Percentiles rank a stretch among this genome's conserved stretches.
Conservation (phyloP, 805 yeast species). For the Naumovozyma baii region DNA sequence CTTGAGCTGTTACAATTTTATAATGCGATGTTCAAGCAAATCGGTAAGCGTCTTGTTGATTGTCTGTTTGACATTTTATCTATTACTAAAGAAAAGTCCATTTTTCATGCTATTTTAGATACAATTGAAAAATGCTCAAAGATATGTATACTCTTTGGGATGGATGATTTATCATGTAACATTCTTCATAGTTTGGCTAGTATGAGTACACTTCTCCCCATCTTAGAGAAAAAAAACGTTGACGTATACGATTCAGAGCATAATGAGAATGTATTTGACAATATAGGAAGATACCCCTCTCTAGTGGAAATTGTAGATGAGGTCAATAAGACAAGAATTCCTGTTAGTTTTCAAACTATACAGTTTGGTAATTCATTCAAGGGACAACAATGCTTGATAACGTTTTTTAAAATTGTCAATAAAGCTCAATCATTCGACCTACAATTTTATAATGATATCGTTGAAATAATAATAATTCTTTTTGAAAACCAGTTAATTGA, state of each 20-base stretch:
- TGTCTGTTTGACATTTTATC: slow-evolving; percentile 72
- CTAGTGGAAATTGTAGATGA: slow-evolving; percentile 36
- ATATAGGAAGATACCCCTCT: slow-evolving; percentile 21
- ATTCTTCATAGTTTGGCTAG: slow-evolving; percentile 56
- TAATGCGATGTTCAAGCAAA: slow-evolving; percentile 53
- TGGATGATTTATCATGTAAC: slow-evolving; percentile 49
- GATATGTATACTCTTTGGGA: slow-evolving; percentile 56
- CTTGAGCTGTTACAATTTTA: slow-evolving; percentile 49
- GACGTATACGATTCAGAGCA: slow-evolving; percentile 10
- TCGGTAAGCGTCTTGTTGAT: slow-evolving; percentile 55
- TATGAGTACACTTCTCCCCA: slow-evolving; percentile 45
- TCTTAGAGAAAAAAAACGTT: slow-evolving; percentile 11
- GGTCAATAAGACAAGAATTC: slow-evolving; percentile 43
- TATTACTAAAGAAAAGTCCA: slow-evolving; percentile 82
- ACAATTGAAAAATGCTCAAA: slow-evolving; percentile 78
- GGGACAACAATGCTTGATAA: slow-evolving; percentile 81
- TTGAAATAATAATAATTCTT: slow-evolving; percentile 52
- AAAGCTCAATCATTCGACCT: slow-evolving; percentile 40
- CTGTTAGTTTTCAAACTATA: slow-evolving; percentile 71
- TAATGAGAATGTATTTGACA: slow-evolving; percentile 5
- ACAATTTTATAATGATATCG: slow-evolving; percentile 49
- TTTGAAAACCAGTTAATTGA: slow-evolving; percentile 62
- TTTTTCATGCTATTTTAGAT: slow-evolving; percentile 76
- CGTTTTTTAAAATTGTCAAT: slow-evolving; percentile 64
- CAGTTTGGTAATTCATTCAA: slow-evolving; percentile 81